phyloP scores from a whole-genome alignment of 495 filamentous ascomycete species.

The Hypoxylon perforatum region DNA sequence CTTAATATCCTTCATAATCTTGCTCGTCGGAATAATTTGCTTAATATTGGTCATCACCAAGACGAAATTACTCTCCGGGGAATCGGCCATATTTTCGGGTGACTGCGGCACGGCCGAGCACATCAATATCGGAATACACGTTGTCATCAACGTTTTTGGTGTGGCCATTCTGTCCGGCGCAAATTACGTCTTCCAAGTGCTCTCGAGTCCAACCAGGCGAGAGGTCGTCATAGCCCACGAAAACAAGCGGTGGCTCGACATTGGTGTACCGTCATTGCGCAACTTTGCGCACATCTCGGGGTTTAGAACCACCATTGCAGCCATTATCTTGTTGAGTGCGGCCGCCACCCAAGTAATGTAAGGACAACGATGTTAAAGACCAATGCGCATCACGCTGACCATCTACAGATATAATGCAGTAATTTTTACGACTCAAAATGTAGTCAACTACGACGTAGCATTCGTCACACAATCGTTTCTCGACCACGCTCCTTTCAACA shows the following conservation, averaged over 20 bases:
- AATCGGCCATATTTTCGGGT: conserved; percentile 50
- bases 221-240: conserved; percentile 62
- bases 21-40: conserved; percentile 53
- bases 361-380: conserved; percentile 11
- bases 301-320: conserved; percentile 50
- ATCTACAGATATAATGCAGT: conserved; percentile 58
- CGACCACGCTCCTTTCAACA: conserved; percentile 50
- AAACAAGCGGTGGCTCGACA: conserved; percentile 62
- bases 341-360: conserved; percentile 57
- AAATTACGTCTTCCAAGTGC: conserved; percentile 62
- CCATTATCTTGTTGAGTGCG: conserved; percentile 50
- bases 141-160: conserved; percentile 50
- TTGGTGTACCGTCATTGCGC: conserved; percentile 61
- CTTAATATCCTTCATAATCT: conserved; percentile 49
- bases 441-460: conserved; percentile 49
- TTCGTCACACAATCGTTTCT: conserved; percentile 52
- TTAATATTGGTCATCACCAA: conserved; percentile 51
- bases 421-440: conserved; percentile 52
- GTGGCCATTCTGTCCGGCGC: conserved; percentile 54
- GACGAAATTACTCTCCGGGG: conserved; percentile 42
- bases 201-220: conserved; percentile 62
- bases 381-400: conserved; percentile 17
- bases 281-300: conserved; percentile 57
- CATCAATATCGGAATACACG: conserved; percentile 52
- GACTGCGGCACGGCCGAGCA: conserved; percentile 45